Base-by-base conservation (phyloP, 352 stramenopile genomes). In the Pythium phragmiticola region DNA sequence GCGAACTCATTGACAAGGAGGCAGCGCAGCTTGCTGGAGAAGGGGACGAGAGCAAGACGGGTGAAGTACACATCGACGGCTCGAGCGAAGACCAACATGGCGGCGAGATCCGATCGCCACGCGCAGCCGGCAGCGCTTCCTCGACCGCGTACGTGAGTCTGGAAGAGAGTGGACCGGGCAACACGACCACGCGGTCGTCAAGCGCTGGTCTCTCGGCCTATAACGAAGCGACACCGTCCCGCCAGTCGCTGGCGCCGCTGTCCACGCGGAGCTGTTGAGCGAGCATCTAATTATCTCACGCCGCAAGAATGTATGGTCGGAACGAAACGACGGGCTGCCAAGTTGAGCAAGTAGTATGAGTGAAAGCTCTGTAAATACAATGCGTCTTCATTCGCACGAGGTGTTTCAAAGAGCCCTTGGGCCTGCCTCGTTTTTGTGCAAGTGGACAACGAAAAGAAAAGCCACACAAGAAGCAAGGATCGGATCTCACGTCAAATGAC, bases 1-100 rank as follows among this genome's bases (percentile, higher is more conserved):
- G 57, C 14, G 57, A 56, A 17, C 34, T 63, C 30, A 55, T 63
- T 36, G 47, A 55, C 34, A 63, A 63, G 26, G 57, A 55, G 43
- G 26, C 28, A 3, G 45, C 57, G 4, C 46, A 19, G 9, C n/a
- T 57, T 21, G 12, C n/a, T 11, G 46, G 42, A 9, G 26, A 34
- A 7, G 16, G 19, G 1, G 51, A 19, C 12, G 51, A 57, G 21
- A 57, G 51, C 51, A 47, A 34, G n/a, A 57, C 51, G 33, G 33
- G 19, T 1, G 46, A 52, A 13, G n/a, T 34, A 33, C 19, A 34
- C 12, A 33, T 9, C 34, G 51, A 46, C 7, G 6, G 2, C 0
- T 57, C 51, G 2, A 47, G 34, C 34, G 34, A 19, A 4, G 16
- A 19, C 23, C 34, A 21, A 34, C 3, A 17, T 9, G 8, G 4